Base-by-base conservation (phyloP, 768 basidiomycete species). In the Infundibulicybe gibba region DNA sequence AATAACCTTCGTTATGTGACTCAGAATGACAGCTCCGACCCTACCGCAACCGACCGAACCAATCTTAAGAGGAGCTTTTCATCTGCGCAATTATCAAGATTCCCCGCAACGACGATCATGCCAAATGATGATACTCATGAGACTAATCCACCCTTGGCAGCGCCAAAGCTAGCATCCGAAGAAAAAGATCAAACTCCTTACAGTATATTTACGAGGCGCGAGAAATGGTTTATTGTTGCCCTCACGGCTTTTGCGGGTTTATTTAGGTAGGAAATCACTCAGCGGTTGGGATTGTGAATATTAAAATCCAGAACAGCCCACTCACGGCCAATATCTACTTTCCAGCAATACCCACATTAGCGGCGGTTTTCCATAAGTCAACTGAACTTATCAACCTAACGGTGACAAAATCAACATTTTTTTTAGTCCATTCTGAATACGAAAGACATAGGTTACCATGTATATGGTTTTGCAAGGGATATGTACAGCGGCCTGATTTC, bases 241-340 rank as follows among this genome's bases (percentile, higher is more conserved):
- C 66, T 87, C 32, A 69, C 75, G n/a, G 69, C 76, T 0, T 68
- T 78, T 47, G 83, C 82, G 2, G 84, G 73, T 0, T 44, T 85
- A 1, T 87, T 86, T 60, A 88, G 86, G 86, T 74, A 38, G 41
- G 51, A 51, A 30, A n/a, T 40, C 31, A n/a, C 2, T 3, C 31
- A 19, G 12, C n/a, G 20, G 3, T 2, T 16, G 43, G 30, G 15
- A 39, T 45, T 20, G n/a, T 32, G 40, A 16, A 9, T 25, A 19
- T 16, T 21, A 43, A 15, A 8, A 35, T 39, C 31, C 30, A 15
- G 17, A 30, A 17, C 40, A 85, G 83, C 55, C 85, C 86, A 0
- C 65, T 90, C 10, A 86, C 87, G 1, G 75, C 86, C 3, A 89
- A 82, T 47, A 85, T 90, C 47, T 91, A 90, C 59, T 79, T 89